Conservation (phyloP, 805 yeast species). For the Monosporozyma siamensis region DNA sequence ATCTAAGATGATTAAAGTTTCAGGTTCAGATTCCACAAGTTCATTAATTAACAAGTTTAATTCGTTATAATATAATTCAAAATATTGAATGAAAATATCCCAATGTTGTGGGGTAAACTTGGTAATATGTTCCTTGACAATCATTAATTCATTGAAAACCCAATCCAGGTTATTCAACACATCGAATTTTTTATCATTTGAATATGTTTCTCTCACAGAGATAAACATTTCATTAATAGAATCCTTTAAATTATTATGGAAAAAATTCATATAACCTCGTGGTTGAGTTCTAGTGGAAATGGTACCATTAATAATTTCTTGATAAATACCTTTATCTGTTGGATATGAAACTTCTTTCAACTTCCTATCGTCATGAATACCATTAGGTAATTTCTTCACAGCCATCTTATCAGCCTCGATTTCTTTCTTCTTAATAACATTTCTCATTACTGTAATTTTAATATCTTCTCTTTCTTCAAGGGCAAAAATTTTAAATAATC, state of each 20-base stretch:
- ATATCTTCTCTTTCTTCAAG: constrained; percentile 73
- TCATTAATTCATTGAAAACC: constrained; percentile 69
- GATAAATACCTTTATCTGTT: constrained; percentile 27
- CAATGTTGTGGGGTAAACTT: constrained; percentile 63
- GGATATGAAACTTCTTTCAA: constrained; percentile 15
- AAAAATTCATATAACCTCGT: constrained; percentile 54
- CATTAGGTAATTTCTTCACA: constrained; percentile 22
- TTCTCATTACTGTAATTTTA: constrained; percentile 35
- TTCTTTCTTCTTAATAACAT: constrained; percentile 26
- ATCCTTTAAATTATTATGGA: constrained; percentile 47
- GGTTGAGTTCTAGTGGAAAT: constrained; percentile 36
- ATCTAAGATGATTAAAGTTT: constrained; percentile 62
- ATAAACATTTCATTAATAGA: constrained; percentile 60
- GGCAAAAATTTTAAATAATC: constrained; percentile 69
- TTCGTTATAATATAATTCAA: constrained; percentile 57
- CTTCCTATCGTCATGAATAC: neutral
- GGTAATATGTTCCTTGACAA: constrained; percentile 50
- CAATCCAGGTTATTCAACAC: constrained; percentile 69
- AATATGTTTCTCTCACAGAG: constrained; percentile 43
- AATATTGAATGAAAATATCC: constrained; percentile 56
- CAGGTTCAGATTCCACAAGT: constrained; percentile 63
- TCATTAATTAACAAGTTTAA: constrained; percentile 55
- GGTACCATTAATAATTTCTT: constrained; percentile 35
- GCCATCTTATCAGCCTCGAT: constrained; percentile 22
- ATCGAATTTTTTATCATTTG: constrained; percentile 40